Conservation (phyloP, 768 basidiomycete genomes). For the Naematelia encephala region DNA sequence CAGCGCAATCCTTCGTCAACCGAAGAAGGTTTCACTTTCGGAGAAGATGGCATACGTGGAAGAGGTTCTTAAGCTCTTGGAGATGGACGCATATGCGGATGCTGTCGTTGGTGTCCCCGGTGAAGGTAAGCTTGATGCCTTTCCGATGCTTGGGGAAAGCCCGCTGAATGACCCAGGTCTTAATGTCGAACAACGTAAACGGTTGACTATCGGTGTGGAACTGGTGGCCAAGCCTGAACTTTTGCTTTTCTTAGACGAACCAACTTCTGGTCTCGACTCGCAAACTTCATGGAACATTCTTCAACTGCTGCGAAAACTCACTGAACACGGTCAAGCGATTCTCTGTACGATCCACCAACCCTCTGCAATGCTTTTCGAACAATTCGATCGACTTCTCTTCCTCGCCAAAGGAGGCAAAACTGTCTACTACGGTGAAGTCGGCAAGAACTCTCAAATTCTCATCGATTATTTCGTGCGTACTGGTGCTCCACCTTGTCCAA, state of each 20-base stretch:
- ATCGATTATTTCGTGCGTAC: slow-evolving; percentile 71
- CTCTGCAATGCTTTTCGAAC: slow-evolving; percentile 78
- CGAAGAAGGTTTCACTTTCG: slow-evolving; percentile 42
- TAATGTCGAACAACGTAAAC: slow-evolving; percentile 36
- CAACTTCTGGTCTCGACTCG: slow-evolving; percentile 60
- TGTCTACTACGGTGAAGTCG: slow-evolving; percentile 91
- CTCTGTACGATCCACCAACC: slow-evolving; percentile 55
- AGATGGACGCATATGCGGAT: slow-evolving; percentile 50
- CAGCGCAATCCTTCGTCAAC: slow-evolving; percentile 53
- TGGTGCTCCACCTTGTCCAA: slow-evolving; percentile 66
- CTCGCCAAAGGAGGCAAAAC: slow-evolving; percentile 76
- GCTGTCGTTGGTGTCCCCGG: slow-evolving; percentile 51
- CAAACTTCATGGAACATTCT: slow-evolving; percentile 83
- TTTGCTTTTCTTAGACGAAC: slow-evolving; percentile 56
- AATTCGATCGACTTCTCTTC: slow-evolving; percentile 62
- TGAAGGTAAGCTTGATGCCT: slow-evolving; percentile 41
- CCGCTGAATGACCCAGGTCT: slow-evolving; percentile 37
- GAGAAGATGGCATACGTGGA: slow-evolving; percentile 54
- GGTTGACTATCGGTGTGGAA: slow-evolving; percentile 52
- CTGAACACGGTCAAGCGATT: slow-evolving; percentile 53
- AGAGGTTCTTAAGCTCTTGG: slow-evolving; percentile 53
- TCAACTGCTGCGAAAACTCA: slow-evolving; percentile 53
- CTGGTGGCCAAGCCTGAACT: slow-evolving; percentile 52
- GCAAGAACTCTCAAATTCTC: slow-evolving; percentile 64
- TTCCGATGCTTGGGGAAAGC: neutral